A percentile compares a stretch with the other conserved stretches of the same genome.
phyloP scores from a whole-genome alignment of 2,329 filamentous ascomycete genomes.

The Paecilomyces sp. region DNA sequence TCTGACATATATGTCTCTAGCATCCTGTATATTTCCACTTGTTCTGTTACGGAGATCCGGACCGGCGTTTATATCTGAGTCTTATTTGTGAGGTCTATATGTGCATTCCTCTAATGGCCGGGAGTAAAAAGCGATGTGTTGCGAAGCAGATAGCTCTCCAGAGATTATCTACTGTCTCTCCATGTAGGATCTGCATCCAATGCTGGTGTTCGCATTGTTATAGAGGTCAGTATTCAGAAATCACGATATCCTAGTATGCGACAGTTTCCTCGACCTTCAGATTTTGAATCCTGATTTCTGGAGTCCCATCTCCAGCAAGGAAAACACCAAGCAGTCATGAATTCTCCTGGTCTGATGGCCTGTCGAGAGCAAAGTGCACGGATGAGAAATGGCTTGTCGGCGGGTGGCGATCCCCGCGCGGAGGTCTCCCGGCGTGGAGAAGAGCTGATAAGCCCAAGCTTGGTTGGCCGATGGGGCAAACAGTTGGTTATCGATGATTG shows the following conservation, averaged over 20 bases:
- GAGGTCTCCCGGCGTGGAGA: neutral
- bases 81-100: neutral
- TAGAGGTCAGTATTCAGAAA: neutral
- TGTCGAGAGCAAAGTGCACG: neutral
- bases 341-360: neutral
- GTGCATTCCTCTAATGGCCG: neutral
- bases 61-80: neutral
- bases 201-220: neutral
- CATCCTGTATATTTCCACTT: neutral
- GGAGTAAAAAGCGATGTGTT: neutral
- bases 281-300: neutral
- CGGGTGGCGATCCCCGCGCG: slow-evolving; percentile 32
- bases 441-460: slow-evolving; percentile 1
- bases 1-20: neutral
- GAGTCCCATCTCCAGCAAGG: too few species aligned
- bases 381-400: slow-evolving; percentile 15
- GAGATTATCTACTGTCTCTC: neutral
- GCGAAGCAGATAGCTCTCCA: neutral
- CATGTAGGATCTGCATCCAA: neutral
- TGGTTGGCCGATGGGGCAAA: slow-evolving; percentile 14
- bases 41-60: neutral
- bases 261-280: neutral
- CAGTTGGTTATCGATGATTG: slow-evolving; percentile 1
- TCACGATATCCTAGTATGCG: too few species aligned
- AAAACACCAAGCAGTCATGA: neutral